Evolutionary conservation across 1,139 yeast genomes (phyloP).

Genomic region (Blastobotrys arbuscula): DNA sequence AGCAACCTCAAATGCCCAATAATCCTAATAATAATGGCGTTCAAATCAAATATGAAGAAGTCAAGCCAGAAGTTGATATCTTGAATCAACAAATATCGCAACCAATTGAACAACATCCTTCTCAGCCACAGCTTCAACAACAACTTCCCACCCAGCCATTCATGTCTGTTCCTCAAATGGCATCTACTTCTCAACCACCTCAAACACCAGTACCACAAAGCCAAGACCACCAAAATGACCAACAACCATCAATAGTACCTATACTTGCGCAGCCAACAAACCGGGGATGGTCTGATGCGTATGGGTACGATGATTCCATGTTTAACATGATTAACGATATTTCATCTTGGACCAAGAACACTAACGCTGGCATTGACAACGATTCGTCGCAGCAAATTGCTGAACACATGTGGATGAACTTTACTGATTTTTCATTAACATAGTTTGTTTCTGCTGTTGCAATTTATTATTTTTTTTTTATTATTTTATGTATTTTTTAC

Average conservation of each 20-base stretch:
- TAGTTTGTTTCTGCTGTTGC: too few species aligned
- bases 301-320: slow-evolving; percentile 43
- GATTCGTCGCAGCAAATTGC: slow-evolving; percentile 17
- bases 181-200: neutral
- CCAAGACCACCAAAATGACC: slow-evolving; percentile 1
- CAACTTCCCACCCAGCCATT: neutral
- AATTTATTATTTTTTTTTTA: too few species aligned
- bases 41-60: neutral
- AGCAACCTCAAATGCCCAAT: neutral
- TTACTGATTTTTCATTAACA: slow-evolving; percentile 20
- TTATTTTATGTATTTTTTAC: too few species aligned
- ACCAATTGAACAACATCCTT: neutral
- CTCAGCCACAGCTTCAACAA: neutral
- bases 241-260: neutral
- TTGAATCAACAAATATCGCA: neutral
- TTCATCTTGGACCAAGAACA: slow-evolving; percentile 47
- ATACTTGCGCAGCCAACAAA: neutral
- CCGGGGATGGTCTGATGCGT: slow-evolving; percentile 34
- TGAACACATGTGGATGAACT: slow-evolving; percentile 23
- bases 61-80: slow-evolving; percentile 3
- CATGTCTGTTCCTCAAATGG: neutral
- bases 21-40: too few species aligned
- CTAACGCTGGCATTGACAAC: slow-evolving; percentile 7
- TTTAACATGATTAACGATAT: slow-evolving; percentile 56
- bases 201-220: neutral